Base-by-base conservation (phyloP, 2,329 filamentous ascomycete species). In the Teratosphaeriaceae sp. region DNA sequence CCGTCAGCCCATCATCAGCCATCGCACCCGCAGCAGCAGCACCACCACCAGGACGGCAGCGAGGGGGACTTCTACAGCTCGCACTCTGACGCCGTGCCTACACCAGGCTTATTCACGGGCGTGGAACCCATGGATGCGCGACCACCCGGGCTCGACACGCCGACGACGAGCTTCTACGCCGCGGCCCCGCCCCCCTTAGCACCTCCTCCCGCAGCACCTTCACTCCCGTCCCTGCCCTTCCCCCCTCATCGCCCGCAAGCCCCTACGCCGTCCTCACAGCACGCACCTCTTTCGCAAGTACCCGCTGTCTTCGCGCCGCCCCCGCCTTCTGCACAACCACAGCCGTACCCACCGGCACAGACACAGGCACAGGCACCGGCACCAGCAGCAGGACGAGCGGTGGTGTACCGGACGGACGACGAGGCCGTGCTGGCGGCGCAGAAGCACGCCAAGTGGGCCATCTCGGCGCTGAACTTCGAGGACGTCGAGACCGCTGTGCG, bases 391-490 rank as follows among this genome's bases (percentile, higher is more conserved):
- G n/a, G n/a, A n/a, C n/a, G n/a, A n/a, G n/a, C n/a, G n/a, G n/a
- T n/a, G n/a, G n/a, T n/a, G 1, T 69, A 84, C 41, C 70, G 66
- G 3, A 71, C 66, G 9, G 87, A 95, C 50, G 83, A 88, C 51
- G 70, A 74, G 46, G 73, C 84, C 0, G 83, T 96, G 26, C 71
- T 79, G 26, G 77, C 82, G 55, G 90, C 92, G 3, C 88, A 95
- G 63, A 98, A 97, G 62, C 92, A 97, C 68, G 89, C 90, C 2
- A 88, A 88, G 57, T 98, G 88, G 87, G 92, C 92, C 0, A 94
- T 97, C 31, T 96, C 89, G 9, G 92, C 92, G 0, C 69, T 98
- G 37, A 95, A 96, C 57, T 98, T 98, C 65, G 92, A 98, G 54
- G 92, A 98, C 62, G 85, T 94, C 1, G 74, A 82, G 1, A 98